Evolutionary conservation across 2,329 filamentous ascomycete species (phyloP).

Genomic region (Sporothrix brunneoviolacea): DNA sequence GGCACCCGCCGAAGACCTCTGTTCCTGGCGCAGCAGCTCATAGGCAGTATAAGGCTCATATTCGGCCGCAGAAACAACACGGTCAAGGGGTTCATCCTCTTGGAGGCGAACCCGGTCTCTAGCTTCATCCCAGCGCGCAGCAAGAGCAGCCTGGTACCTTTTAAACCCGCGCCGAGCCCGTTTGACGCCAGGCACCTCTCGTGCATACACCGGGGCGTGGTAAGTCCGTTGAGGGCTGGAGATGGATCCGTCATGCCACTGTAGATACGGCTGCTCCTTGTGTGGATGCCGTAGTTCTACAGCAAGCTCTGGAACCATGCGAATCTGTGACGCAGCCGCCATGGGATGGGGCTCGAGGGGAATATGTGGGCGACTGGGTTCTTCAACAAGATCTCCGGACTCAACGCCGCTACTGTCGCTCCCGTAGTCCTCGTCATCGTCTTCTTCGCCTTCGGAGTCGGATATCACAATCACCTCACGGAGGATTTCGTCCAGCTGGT

Average conservation of each 20-base stretch:
- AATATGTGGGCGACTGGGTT: neutral
- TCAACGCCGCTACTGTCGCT: slow-evolving; percentile 18
- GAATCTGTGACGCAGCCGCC: neutral
- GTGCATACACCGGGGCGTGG: neutral
- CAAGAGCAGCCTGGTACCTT: slow-evolving; percentile 34
- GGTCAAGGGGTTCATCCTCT: neutral
- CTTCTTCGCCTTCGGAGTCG: slow-evolving; percentile 46
- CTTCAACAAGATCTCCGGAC: slow-evolving; percentile 10
- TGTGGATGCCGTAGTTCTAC: neutral
- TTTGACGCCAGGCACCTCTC: neutral
- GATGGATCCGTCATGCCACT: neutral
- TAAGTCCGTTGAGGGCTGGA: neutral
- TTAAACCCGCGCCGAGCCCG: slow-evolving; percentile 35
- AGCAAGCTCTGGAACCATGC: neutral
- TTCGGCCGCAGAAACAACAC: neutral
- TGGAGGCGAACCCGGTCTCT: slow-evolving; percentile 22
- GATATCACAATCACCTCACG: slow-evolving; percentile 61
- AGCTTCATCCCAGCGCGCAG: slow-evolving; percentile 27
- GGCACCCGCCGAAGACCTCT: neutral
- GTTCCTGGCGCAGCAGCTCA: neutral
- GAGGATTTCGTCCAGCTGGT: slow-evolving; percentile 61
- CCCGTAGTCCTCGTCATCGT: slow-evolving; percentile 32
- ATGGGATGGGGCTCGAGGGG: no score
- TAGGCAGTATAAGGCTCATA: neutral
- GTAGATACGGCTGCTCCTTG: neutral